Conservation (phyloP, 2,329 filamentous ascomycete genomes). For the Saccharata proteae region DNA sequence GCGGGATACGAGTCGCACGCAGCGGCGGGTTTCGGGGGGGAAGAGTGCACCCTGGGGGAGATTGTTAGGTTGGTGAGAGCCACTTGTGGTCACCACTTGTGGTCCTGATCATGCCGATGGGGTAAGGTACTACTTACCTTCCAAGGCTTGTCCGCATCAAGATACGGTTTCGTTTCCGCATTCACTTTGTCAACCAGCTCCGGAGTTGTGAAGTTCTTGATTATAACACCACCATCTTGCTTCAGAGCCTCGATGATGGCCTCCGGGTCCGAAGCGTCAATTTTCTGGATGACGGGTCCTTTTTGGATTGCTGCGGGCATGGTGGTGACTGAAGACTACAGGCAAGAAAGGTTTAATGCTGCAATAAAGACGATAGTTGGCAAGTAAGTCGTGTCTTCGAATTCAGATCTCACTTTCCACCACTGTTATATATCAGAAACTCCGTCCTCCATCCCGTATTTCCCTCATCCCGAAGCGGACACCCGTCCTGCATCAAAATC, state of each 20-base stretch:
- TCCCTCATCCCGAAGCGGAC: too few relatives aligned
- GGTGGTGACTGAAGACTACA: neutral
- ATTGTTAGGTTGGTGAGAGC: neutral
- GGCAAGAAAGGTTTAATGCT: too few relatives aligned
- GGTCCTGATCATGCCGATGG: neutral
- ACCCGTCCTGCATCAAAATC: too few relatives aligned
- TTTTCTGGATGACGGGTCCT: conserved; percentile 1
- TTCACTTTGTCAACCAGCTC: conserved; percentile 24
- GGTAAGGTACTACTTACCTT: conserved; percentile 9
- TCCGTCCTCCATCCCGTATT: too few relatives aligned
- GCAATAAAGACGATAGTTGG: too few relatives aligned
- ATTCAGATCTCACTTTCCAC: too few relatives aligned
- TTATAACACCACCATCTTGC: conserved; percentile 26
- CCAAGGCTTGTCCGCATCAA: conserved; percentile 14
- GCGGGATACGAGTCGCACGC: conserved; percentile 11
- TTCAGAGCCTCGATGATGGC: conserved; percentile 9
- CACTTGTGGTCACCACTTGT: neutral
- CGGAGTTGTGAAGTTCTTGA: conserved; percentile 23
- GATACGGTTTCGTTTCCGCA: conserved; percentile 22
- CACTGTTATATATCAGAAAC: too few relatives aligned
- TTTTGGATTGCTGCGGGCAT: conserved; percentile 6
- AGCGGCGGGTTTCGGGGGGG: conserved; percentile 14
- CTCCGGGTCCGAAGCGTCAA: conserved; percentile 1
- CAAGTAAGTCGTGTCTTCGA: too few relatives aligned
- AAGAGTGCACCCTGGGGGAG: conserved; percentile 9